Evolutionary conservation across 2,329 filamentous ascomycete species (phyloP).

Genomic region (Verticillium zaregamsianum): DNA sequence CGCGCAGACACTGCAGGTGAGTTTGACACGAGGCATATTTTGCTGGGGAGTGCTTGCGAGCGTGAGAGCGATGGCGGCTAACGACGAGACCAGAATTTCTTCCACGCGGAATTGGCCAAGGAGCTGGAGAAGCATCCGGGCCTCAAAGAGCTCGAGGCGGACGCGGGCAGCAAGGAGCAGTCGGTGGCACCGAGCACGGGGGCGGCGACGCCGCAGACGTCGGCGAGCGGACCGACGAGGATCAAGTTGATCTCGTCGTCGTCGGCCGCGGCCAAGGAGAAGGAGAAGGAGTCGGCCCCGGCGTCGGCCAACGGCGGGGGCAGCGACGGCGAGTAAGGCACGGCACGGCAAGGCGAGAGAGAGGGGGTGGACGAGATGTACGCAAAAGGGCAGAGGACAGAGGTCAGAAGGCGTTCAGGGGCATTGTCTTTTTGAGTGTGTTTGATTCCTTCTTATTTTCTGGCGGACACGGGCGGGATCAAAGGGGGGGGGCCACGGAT

Average conservation of each 20-base stretch:
- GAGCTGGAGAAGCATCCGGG: slow-evolving; percentile 51
- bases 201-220: slow-evolving; percentile 61
- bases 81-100: slow-evolving; percentile 47
- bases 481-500: slow-evolving; percentile 8
- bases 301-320: slow-evolving; percentile 22
- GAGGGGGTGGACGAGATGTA: neutral
- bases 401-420: neutral
- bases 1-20: slow-evolving; percentile 87
- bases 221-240: slow-evolving; percentile 46
- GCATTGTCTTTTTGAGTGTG: neutral
- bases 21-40: neutral
- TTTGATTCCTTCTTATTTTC: slow-evolving; percentile 4
- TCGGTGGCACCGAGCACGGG: slow-evolving; percentile 50
- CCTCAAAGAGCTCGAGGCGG: slow-evolving; percentile 51
- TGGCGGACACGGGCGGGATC: slow-evolving; percentile 11
- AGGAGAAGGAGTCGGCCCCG: slow-evolving; percentile 9
- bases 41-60: too few relatives aligned
- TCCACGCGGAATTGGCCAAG: slow-evolving; percentile 48
- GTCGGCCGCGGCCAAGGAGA: slow-evolving; percentile 17
- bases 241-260: slow-evolving; percentile 63
- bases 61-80: slow-evolving; percentile 19
- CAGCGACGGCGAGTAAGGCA: slow-evolving; percentile 48
- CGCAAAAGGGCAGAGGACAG: neutral
- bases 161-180: slow-evolving; percentile 30
- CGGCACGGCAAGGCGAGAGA: neutral